phyloP scores from a whole-genome alignment of 1,284 basidiomycete genomes.

The Cerioporus squamosus region DNA sequence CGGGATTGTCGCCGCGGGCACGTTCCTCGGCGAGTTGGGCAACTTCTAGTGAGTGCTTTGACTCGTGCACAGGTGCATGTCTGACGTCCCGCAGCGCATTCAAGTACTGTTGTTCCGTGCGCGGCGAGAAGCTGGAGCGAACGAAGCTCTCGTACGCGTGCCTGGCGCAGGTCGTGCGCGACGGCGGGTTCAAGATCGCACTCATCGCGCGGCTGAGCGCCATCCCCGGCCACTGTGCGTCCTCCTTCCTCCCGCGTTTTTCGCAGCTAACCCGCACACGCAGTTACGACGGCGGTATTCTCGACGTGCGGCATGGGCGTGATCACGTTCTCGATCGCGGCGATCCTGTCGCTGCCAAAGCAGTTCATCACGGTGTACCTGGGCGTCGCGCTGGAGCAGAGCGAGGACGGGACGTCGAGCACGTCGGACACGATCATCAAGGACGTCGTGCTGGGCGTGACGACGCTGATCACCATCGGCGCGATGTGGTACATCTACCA shows the following conservation, averaged over 20 bases:
- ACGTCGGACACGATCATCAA: conserved; percentile 50
- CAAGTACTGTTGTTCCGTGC: conserved; percentile 63
- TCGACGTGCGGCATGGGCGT: conserved; percentile 81
- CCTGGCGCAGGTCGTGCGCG: conserved; percentile 75
- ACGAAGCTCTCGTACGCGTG: conserved; percentile 78
- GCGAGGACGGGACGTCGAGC: not conserved
- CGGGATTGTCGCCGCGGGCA: conserved; percentile 68
- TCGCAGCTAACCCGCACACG: not conserved
- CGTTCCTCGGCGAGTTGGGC: conserved; percentile 69
- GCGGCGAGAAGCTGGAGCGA: conserved; percentile 74
- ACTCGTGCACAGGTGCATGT: not conserved
- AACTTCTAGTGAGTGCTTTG: conserved; percentile 65
- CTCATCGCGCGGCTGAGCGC: conserved; percentile 76
- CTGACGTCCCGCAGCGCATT: conserved; percentile 51
- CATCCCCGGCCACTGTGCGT: conserved; percentile 78
- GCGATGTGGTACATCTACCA: conserved; percentile 85
- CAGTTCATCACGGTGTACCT: conserved; percentile 77
- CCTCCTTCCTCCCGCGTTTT: not conserved
- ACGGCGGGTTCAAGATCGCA: conserved; percentile 81
- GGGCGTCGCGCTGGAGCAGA: conserved; percentile 49
- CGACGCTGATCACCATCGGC: conserved; percentile 69
- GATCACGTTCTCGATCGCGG: conserved; percentile 69
- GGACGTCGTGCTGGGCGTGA: conserved; percentile 64
- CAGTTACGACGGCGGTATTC: conserved; percentile 77
- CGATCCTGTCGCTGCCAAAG: conserved; percentile 79